Evolutionary conservation across 306 rosid genomes (phyloP), one percentile per base, ranked within the genome.

Genomic region (Castanospermum australe): DNA sequence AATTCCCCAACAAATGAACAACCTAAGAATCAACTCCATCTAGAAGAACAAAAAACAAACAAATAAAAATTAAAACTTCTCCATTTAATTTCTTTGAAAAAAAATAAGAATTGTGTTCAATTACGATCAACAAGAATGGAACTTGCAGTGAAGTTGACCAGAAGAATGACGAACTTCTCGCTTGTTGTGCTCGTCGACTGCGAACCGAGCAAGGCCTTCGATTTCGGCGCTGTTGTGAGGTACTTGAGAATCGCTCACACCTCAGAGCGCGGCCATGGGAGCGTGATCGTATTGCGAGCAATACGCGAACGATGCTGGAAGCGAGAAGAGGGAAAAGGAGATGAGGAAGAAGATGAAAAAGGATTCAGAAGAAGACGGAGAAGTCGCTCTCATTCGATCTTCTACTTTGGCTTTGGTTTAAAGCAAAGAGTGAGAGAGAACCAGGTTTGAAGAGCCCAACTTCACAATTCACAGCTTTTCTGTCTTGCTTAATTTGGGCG

Each of bases 151-250:
- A 11, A 9, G 30, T 13, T 25, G 35, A 11, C 51, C 8, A 14
- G 1, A 30, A 6, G 3, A 52, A 33, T 21, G 5, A 36, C n/a
- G 14, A 51, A 94, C 97, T 93, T 87, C 86, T 74, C 89, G 91
- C 71, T 85, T 85, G 80, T 91, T 95, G 87, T 95, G 91, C 44
- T 93, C 90, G 0, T 90, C 92, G 30, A 95, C 93, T 0, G 99
- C 98, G 86, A 87, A 95, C 8, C 94, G 88, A 59, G 96, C 97
- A 9, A 95, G 92, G 64, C 57, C 48, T 5, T 91, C 96, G 50
- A 70, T 66, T 30, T 91, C 94, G 39, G 9, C 50, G 71, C 87
- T 72, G 86, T 95, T 95, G 74, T 90, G 85, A 62, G 86, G 47
- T 3, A 11, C 76, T 0, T 4, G 84, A 25, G 90, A 87, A 39